A percentile compares a stretch with the other conserved stretches of the same genome.
Evolutionary conservation across 148 eudicot genomes (phyloP).

Genomic region (Rhododendron griersonianum): DNA sequence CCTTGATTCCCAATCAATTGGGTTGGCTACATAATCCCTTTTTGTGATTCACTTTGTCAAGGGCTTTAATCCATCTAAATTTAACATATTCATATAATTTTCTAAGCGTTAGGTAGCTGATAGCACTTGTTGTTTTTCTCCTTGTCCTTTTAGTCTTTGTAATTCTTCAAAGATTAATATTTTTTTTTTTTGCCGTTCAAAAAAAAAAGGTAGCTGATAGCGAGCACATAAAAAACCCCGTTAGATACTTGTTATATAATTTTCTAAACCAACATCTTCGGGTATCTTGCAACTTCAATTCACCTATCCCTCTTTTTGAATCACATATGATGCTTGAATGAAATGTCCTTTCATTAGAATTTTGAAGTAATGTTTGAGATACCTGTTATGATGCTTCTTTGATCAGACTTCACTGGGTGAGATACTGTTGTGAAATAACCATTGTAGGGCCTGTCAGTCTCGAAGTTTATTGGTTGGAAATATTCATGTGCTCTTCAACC

Average conservation of each 20-base stretch:
- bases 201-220: neutral
- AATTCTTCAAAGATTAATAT: too few relatives aligned
- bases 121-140: too few relatives aligned
- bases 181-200: too few relatives aligned
- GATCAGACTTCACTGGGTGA: neutral
- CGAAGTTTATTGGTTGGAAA: conserved; percentile 71
- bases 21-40: neutral
- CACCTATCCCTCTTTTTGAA: neutral
- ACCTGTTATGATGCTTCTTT: neutral
- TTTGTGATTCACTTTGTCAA: neutral
- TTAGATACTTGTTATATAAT: neutral
- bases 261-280: neutral
- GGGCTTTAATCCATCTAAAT: neutral
- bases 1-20: neutral
- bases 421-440: conserved; percentile 2
- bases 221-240: neutral
- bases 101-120: neutral
- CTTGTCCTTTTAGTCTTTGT: too few relatives aligned
- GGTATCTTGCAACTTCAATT: neutral
- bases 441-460: conserved; percentile 25
- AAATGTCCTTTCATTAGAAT: neutral
- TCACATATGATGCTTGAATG: neutral
- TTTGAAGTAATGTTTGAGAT: neutral
- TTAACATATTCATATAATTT: neutral
- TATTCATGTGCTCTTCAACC: conserved; percentile 81